phyloP scores from a whole-genome alignment of 2,329 filamentous ascomycete genomes.

The Colletotrichum filicis region DNA sequence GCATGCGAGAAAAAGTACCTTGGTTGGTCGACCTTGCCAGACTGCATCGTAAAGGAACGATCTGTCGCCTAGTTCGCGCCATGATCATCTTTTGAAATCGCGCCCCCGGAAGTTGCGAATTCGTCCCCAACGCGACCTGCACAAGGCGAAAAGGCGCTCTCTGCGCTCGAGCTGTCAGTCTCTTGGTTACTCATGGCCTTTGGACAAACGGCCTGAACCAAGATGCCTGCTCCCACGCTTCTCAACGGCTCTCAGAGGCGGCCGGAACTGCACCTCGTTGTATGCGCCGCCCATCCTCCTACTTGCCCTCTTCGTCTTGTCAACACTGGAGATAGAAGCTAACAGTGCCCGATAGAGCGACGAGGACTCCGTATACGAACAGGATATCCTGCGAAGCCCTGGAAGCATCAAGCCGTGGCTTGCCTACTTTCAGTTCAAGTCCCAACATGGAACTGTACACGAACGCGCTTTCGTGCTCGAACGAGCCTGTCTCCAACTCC shows the following conservation, averaged over 20 bases:
- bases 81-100: constrained; percentile 3
- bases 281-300: constrained; percentile 43
- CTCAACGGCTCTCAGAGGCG: constrained; percentile 52
- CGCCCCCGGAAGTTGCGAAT: background rate
- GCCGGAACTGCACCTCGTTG: constrained; percentile 61
- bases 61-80: background rate
- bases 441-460: constrained; percentile 82
- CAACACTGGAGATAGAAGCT: constrained; percentile 36
- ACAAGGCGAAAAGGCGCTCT: background rate
- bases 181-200: constrained; percentile 11
- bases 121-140: background rate
- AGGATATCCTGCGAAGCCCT: constrained; percentile 88
- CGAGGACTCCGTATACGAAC: constrained; percentile 95
- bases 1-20: background rate
- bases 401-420: constrained; percentile 94
- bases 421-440: constrained; percentile 91
- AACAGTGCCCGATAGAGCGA: constrained; percentile 67
- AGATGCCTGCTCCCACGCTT: constrained; percentile 34
- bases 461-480: constrained; percentile 92
- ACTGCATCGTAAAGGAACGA: background rate
- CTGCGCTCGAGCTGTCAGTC: background rate
- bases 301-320: background rate
- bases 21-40: background rate
- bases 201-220: constrained; percentile 13
- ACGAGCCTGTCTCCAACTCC: constrained; percentile 88